phyloP scores from a whole-genome alignment of 2,329 filamentous ascomycete genomes.

The Cryoendolithus antarcticus region DNA sequence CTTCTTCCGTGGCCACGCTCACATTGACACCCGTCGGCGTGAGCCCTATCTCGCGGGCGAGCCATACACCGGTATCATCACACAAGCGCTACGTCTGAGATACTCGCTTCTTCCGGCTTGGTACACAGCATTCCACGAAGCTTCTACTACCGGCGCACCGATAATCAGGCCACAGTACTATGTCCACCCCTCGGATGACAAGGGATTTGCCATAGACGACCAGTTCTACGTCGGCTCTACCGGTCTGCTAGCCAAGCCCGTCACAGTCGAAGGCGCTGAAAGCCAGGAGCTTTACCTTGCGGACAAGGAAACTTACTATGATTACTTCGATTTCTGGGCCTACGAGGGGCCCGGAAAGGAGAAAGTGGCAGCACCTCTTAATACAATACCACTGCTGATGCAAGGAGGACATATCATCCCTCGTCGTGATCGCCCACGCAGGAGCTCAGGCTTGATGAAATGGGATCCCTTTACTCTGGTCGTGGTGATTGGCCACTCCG shows the following conservation, averaged over 20 bases:
- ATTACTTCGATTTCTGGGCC: constrained; percentile 81
- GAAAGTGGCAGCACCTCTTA: constrained; percentile 63
- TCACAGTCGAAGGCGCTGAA: constrained; percentile 63
- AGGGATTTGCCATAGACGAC: constrained; percentile 78
- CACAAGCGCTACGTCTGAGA: constrained; percentile 72
- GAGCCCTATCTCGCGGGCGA: constrained; percentile 84
- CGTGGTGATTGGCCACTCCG: constrained; percentile 54
- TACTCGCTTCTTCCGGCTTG: constrained; percentile 84
- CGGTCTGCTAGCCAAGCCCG: constrained; percentile 80
- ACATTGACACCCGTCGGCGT: constrained; percentile 87
- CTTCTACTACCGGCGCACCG: constrained; percentile 68
- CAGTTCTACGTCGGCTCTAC: constrained; percentile 85
- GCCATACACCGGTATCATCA: constrained; percentile 75
- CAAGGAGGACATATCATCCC: constrained; percentile 85
- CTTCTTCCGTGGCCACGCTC: constrained; percentile 93
- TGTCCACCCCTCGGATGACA: constrained; percentile 74
- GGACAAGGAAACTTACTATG: constrained; percentile 81
- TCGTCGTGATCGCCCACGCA: constrained; percentile 74
- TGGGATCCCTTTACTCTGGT: constrained; percentile 93
- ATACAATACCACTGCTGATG: constrained; percentile 83
- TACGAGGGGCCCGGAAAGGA: constrained; percentile 63
- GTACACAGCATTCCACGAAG: constrained; percentile 95
- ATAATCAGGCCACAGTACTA: constrained; percentile 90
- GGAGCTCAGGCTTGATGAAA: constrained; percentile 78
- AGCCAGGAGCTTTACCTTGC: constrained; percentile 74